phyloP scores from a whole-genome alignment of 2,329 filamentous ascomycete genomes.

The Podosphaera xanthii region DNA sequence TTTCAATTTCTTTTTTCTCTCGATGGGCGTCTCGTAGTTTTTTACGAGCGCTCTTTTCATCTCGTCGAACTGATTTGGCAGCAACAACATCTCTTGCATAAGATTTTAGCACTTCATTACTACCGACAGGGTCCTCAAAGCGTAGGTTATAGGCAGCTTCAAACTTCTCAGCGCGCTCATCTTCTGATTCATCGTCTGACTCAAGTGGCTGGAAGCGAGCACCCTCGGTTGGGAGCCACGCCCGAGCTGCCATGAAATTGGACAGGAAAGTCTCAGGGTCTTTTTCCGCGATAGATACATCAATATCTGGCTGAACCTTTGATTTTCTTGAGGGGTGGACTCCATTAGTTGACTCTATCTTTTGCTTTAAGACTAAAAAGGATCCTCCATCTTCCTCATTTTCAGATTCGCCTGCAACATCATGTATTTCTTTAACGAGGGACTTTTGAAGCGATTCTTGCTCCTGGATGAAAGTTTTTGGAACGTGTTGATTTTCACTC shows the following conservation, averaged over 20 bases:
- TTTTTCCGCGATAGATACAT: conserved; percentile 57
- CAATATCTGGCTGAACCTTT: conserved; percentile 25
- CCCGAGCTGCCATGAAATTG: conserved; percentile 80
- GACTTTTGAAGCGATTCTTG: conserved; percentile 62
- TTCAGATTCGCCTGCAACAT: conserved; percentile 24
- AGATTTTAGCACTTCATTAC: conserved; percentile 69
- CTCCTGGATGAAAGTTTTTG: conserved; percentile 62
- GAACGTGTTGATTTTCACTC: conserved; percentile 30
- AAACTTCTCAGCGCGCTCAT: conserved; percentile 58
- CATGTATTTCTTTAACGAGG: conserved; percentile 62
- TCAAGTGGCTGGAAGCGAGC: conserved; percentile 62
- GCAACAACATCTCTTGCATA: conserved; percentile 73
- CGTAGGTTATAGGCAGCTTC: conserved; percentile 89
- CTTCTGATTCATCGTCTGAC: conserved; percentile 59
- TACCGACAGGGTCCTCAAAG: conserved; percentile 75
- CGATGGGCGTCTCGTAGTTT: conserved; percentile 58
- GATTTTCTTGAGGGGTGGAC: conserved; percentile 33
- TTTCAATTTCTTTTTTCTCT: conserved; percentile 56
- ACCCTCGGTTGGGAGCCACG: conserved; percentile 54
- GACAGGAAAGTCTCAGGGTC: conserved; percentile 85
- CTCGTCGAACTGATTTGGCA: conserved; percentile 63
- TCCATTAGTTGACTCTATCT: conserved; percentile 20
- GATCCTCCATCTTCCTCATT: conserved; percentile 31
- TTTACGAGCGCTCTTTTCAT: conserved; percentile 56
- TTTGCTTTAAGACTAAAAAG: conserved; percentile 53